Evolutionary conservation across 1,284 basidiomycete genomes (phyloP).

Genomic region (Rhodotorula sp.): DNA sequence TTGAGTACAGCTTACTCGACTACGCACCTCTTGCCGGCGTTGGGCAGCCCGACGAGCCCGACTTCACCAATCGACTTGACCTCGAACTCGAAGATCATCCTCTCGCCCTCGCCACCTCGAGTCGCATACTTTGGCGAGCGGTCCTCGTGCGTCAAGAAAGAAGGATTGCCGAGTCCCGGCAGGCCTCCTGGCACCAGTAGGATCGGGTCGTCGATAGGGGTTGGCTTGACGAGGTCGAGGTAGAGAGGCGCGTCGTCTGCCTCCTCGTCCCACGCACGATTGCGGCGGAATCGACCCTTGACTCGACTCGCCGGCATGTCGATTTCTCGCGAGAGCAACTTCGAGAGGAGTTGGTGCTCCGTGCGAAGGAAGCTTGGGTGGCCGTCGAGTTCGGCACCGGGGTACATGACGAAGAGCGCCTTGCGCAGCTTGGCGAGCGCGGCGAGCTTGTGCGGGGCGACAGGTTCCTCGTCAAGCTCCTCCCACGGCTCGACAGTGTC

Average conservation of each 20-base stretch:
- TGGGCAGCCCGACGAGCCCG: slow-evolving; percentile 93
- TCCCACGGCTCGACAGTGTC: slow-evolving; percentile 23
- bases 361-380: slow-evolving; percentile 37
- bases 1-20: background rate
- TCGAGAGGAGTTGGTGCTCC: slow-evolving; percentile 37
- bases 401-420: slow-evolving; percentile 43
- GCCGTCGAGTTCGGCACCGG: slow-evolving; percentile 32
- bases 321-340: slow-evolving; percentile 36
- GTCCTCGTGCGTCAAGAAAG: slow-evolving; percentile 50
- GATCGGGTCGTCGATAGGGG: slow-evolving; percentile 57
- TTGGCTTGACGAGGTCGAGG: slow-evolving; percentile 57
- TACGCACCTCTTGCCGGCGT: slow-evolving; percentile 62
- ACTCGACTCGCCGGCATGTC: slow-evolving; percentile 36
- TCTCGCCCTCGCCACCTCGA: slow-evolving; percentile 72
- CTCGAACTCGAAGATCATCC: slow-evolving; percentile 80
- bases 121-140: slow-evolving; percentile 51
- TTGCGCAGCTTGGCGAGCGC: slow-evolving; percentile 29
- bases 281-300: slow-evolving; percentile 49
- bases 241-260: slow-evolving; percentile 59
- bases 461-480: slow-evolving; percentile 25
- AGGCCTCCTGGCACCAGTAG: slow-evolving; percentile 74
- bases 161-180: slow-evolving; percentile 82
- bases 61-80: slow-evolving; percentile 93
- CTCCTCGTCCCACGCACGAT: slow-evolving; percentile 49
- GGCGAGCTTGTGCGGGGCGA: slow-evolving; percentile 15